Conservation (phyloP, 805 yeast species). For the Blastobotrys muscicola region DNA sequence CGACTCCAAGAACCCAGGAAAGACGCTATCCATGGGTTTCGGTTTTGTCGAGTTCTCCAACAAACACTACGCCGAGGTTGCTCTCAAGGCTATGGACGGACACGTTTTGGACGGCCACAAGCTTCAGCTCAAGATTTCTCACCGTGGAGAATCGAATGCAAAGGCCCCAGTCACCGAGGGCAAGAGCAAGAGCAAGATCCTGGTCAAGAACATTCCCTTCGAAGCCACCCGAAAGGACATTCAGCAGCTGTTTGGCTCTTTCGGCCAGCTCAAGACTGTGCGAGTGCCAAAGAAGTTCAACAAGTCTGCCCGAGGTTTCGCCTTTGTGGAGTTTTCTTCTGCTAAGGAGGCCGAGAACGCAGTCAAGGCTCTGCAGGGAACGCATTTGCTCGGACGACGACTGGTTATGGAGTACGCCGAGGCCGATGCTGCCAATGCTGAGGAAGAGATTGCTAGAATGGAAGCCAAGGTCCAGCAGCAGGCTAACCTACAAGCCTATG, state of each 20-base stretch:
- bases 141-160: slow-evolving; percentile 39
- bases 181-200: slow-evolving; percentile 45
- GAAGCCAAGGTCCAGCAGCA: slow-evolving; percentile 76
- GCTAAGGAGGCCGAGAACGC: slow-evolving; percentile 90
- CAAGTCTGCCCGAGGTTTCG: slow-evolving; percentile 93
- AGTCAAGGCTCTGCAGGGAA: slow-evolving; percentile 88
- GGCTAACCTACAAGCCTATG: slow-evolving; percentile 65
- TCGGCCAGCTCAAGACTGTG: slow-evolving; percentile 89
- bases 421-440: slow-evolving; percentile 71
- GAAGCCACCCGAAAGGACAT: slow-evolving; percentile 91
- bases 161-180: slow-evolving; percentile 18
- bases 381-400: slow-evolving; percentile 91
- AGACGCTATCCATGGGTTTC: slow-evolving; percentile 87
- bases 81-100: slow-evolving; percentile 65
- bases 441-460: slow-evolving; percentile 85
- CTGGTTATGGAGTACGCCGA: slow-evolving; percentile 90
- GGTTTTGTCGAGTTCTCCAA: slow-evolving; percentile 90
- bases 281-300: slow-evolving; percentile 95
- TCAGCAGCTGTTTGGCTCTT: slow-evolving; percentile 85
- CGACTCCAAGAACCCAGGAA: slow-evolving; percentile 62
- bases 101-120: slow-evolving; percentile 80
- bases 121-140: slow-evolving; percentile 80
- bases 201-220: slow-evolving; percentile 94
- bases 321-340: slow-evolving; percentile 85
- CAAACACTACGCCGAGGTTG: slow-evolving; percentile 67